A percentile compares a stretch with the other conserved stretches of the same genome.
Evolutionary conservation across 106 monocot genomes (phyloP).

Genomic region (Alisma plantagoaquatica): DNA sequence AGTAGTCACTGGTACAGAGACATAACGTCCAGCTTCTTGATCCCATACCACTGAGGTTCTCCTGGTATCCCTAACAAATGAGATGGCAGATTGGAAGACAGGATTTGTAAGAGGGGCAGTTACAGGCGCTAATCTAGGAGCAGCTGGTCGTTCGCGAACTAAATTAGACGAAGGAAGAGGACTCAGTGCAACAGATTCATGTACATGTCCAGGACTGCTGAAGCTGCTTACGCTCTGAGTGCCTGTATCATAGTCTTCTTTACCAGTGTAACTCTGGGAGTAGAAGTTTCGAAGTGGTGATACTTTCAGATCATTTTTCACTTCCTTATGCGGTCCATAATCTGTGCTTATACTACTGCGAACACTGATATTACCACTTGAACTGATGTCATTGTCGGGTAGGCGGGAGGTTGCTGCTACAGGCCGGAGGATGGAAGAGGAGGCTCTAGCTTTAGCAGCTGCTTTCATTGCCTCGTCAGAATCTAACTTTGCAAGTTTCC

Average conservation of each 20-base stretch:
- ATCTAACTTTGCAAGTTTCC: constrained; percentile 92
- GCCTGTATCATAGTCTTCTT: constrained; percentile 67
- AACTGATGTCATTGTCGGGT: constrained; percentile 26
- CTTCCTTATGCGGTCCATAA: constrained; percentile 32
- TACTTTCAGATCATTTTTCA: constrained; percentile 20
- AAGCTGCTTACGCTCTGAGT: constrained; percentile 70
- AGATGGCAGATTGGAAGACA: constrained; percentile 47
- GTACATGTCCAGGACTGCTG: constrained; percentile 57
- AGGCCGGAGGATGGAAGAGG: constrained; percentile 88
- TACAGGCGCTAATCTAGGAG: constrained; percentile 24
- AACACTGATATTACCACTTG: constrained; percentile 53
- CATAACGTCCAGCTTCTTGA: constrained; percentile 84
- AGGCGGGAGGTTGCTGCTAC: constrained; percentile 37
- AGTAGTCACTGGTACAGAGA: constrained; percentile 41
- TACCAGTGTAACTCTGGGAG: constrained; percentile 60
- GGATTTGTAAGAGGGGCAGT: constrained; percentile 40
- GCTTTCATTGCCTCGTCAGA: constrained; percentile 67
- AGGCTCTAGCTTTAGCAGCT: constrained; percentile 85
- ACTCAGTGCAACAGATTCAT: constrained; percentile 25
- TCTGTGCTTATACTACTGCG: constrained; percentile 73
- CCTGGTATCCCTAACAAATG: constrained; percentile 39
- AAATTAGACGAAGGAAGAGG: constrained; percentile 14
- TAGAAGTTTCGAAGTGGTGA: constrained; percentile 60
- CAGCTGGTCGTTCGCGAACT: constrained; percentile 12
- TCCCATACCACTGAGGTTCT: constrained; percentile 90